Base-by-base conservation (phyloP, 352 stramenopile genomes). In the Phytophthora constricta region DNA sequence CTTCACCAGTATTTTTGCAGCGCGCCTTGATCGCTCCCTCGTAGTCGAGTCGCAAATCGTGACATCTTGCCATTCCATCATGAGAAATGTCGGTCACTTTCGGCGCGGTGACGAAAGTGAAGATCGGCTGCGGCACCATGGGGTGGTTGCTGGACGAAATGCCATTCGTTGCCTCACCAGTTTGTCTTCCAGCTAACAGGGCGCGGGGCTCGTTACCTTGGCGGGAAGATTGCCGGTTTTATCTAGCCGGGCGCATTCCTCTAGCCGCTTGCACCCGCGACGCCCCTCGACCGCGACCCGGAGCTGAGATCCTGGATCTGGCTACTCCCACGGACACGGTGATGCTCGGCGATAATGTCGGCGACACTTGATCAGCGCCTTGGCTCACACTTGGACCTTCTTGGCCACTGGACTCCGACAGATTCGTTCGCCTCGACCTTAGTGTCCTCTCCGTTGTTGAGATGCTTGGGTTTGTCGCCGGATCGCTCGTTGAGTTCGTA, bases 91-190 rank as follows among this genome's bases (percentile, higher is more conserved):
- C 49, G 25, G 11, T 41, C 23, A 57, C 27, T 37, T 57, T 57
- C 7, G 49, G 49, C 20, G 49, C 49, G 9, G 25, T 57, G 14
- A 57, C 27, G 33, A 57, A 57, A 25, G 49, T 57, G 49, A 42
- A 57, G 9, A 57, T 57, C 13, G 49, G 49, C 28, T 57, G 49
- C 5, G 49, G 49, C 49, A 57, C 49, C 39, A 20, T 45, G 9
- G 37, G 37, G 37, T 45, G 16, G 17, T 19, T 45, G 4, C 37
- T 19, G 5, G 16, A 7, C 37, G 37, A 14, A 14, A 45, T 45
- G 37, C 37, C 37, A 14, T 45, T 45, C 37, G 37, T 45, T 14
- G 37, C 37, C n/a, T 45, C 37, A 22, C 37, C 37, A 19, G 37
- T 45, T 45, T 45, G 10, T 7, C 37, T 17, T 7, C 7, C 37